A percentile compares a stretch with the other conserved stretches of the same genome.
These are phyloP conservation scores for Suillus hirtellus DNA, from an alignment of 768 basidiomycete genomes.

Conservation along the genomic window DNA sequence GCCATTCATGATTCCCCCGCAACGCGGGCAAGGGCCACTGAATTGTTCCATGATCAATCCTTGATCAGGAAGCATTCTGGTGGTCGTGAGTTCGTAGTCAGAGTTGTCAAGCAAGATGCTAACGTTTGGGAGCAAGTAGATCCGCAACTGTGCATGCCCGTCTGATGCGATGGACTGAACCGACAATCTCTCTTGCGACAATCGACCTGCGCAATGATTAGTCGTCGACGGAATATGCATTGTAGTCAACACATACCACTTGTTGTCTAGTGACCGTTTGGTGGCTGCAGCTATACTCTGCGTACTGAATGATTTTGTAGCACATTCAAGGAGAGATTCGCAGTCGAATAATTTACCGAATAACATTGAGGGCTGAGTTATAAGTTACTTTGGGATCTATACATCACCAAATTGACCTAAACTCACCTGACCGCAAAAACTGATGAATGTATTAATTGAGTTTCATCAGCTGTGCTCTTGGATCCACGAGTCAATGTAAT, in stretches of 20 bases:
- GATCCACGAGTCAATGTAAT: background rate
- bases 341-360: background rate
- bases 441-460: background rate
- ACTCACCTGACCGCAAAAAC: background rate
- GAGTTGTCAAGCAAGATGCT: constrained; percentile 11
- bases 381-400: background rate
- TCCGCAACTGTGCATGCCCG: constrained; percentile 37
- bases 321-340: constrained; percentile 30
- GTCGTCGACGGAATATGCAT: background rate
- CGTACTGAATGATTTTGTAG: constrained; percentile 33
- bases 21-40: constrained; percentile 18
- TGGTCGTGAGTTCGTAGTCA: constrained; percentile 9
- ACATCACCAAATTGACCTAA: background rate
- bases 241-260: constrained; percentile 28
- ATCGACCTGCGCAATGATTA: constrained; percentile 42
- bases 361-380: background rate
- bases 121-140: constrained; percentile 40
- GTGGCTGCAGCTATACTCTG: constrained; percentile 37
- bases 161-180: constrained; percentile 39
- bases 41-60: constrained; percentile 25
- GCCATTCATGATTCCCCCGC: constrained; percentile 26
- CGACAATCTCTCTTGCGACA: constrained; percentile 43
- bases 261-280: constrained; percentile 30
- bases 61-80: constrained; percentile 32
- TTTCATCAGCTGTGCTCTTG: constrained; percentile 1